phyloP scores from a whole-genome alignment of 768 basidiomycete genomes.

The Pisolithus marmoratus region DNA sequence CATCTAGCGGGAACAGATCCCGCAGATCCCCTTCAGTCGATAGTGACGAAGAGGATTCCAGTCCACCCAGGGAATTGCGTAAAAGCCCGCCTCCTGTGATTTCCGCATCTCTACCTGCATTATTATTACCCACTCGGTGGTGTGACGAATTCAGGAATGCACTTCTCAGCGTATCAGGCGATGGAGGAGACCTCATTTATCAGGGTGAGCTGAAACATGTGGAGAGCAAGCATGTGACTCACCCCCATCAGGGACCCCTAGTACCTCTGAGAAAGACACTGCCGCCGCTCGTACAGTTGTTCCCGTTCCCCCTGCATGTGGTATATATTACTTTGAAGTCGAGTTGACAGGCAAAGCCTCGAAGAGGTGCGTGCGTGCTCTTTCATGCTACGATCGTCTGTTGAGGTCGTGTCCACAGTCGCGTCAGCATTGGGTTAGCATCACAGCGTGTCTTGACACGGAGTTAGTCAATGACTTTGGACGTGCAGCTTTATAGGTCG shows the following conservation, averaged over 20 bases:
- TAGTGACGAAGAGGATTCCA: conserved; percentile 65
- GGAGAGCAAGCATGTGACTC: neutral
- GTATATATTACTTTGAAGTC: conserved; percentile 94
- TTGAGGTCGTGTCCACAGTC: conserved; percentile 36
- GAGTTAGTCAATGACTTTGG: conserved; percentile 8
- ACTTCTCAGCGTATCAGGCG: conserved; percentile 54
- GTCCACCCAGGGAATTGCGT: conserved; percentile 39
- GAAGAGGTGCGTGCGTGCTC: conserved; percentile 55
- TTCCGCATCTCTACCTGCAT: conserved; percentile 29
- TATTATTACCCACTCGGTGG: conserved; percentile 75
- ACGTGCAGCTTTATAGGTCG: conserved; percentile 56
- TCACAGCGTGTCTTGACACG: neutral
- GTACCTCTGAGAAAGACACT: conserved; percentile 71
- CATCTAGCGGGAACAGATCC: conserved; percentile 11
- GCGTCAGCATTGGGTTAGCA: conserved; percentile 75
- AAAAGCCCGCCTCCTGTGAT: conserved; percentile 19
- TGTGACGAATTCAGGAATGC: conserved; percentile 60
- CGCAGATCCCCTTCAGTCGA: conserved; percentile 43
- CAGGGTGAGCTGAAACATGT: conserved; percentile 42
- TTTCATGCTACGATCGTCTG: conserved; percentile 3
- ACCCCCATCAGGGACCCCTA: conserved; percentile 39
- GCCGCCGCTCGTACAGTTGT: conserved; percentile 74
- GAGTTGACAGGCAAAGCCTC: conserved; percentile 73
- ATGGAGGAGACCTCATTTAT: conserved; percentile 72
- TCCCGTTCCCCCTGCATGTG: conserved; percentile 79